Percentiles rank a stretch among this genome's conserved stretches.
phyloP scores from a whole-genome alignment of 345 rosid genomes.

The Eucalyptus curtisii region DNA sequence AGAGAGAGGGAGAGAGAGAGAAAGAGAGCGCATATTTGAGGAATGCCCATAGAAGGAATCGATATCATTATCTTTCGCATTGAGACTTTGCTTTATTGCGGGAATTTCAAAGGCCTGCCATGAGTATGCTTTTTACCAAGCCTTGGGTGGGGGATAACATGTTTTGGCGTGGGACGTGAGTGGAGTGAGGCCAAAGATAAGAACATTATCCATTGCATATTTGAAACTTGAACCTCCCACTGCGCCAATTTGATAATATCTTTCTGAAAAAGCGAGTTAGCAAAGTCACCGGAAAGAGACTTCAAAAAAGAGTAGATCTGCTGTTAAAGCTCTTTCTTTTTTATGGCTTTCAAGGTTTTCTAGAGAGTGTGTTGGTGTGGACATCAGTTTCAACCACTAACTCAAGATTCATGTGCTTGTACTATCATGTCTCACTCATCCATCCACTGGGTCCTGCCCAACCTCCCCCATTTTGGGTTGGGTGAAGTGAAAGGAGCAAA shows the following conservation, averaged over 20 bases:
- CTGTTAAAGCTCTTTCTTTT: neutral
- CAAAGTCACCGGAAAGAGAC: neutral
- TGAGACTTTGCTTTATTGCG: neutral
- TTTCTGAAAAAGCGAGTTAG: neutral
- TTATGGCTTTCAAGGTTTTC: neutral
- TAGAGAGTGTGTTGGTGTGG: neutral
- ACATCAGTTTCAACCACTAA: neutral
- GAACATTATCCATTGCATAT: neutral
- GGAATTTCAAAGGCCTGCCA: conserved; percentile 9
- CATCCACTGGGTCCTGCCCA: neutral
- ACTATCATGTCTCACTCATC: neutral
- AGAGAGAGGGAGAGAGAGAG: neutral
- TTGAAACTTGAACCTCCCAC: neutral
- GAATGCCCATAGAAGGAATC: neutral
- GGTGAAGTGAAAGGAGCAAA: neutral
- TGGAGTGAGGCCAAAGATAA: conserved; percentile 12
- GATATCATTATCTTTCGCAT: neutral
- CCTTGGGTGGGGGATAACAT: neutral
- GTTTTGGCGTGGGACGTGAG: neutral
- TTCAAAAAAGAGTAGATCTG: neutral
- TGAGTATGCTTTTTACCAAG: neutral
- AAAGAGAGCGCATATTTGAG: neutral
- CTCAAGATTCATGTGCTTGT: neutral
- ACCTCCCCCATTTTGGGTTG: neutral
- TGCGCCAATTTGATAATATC: neutral